Evolutionary conservation across 1,139 yeast genomes (phyloP), one percentile per base, ranked within the genome.

Genomic region (Sugiyamaella castrensis): DNA sequence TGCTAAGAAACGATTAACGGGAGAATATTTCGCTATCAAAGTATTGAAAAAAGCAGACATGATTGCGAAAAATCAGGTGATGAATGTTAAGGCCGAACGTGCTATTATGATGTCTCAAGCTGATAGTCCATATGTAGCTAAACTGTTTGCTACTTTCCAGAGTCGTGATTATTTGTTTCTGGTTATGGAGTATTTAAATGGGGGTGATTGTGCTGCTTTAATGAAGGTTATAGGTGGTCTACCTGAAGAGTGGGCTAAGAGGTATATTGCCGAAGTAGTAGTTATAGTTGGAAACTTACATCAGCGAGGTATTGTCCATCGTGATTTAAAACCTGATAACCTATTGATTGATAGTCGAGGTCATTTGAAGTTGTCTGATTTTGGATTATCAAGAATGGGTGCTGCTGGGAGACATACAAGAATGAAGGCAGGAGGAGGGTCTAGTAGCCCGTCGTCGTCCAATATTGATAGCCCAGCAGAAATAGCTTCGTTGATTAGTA

Each of bases 81-180:
- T 89, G 40, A 92, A 94, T 64, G 96, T 94, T 39, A 86, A 86
- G 60, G 87, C 96, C 0, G 99, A 94, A 65, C 73, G 98, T 38
- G 97, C 97, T 0, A 94, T 92, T 26, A 84, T 94, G 92, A 92
- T 94, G 95, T 83, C 95, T 4, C 98, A 94, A 63, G 80, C 95
- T 1, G 95, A 89, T 58, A 86, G 94, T 37, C 95, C 96, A 0
- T 89, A 86, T 65, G 98, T 92, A 52, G 98, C 96, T 0, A 91
- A 86, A 61, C 73, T 94, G 36, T 87, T 83, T 64, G 86, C 85
- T 47, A 85, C 95, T 34, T 94, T 94, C 64, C 98, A 94, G 69
- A 87, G 89, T 51, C 80, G 80, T 49, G 95, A 89, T 57, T 89
- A 85, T 63, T 72, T 94, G 27, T 94, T 87, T 63, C 73, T 94